phyloP scores from a whole-genome alignment of 2,329 filamentous ascomycete genomes.

The Graphilbum sp. region DNA sequence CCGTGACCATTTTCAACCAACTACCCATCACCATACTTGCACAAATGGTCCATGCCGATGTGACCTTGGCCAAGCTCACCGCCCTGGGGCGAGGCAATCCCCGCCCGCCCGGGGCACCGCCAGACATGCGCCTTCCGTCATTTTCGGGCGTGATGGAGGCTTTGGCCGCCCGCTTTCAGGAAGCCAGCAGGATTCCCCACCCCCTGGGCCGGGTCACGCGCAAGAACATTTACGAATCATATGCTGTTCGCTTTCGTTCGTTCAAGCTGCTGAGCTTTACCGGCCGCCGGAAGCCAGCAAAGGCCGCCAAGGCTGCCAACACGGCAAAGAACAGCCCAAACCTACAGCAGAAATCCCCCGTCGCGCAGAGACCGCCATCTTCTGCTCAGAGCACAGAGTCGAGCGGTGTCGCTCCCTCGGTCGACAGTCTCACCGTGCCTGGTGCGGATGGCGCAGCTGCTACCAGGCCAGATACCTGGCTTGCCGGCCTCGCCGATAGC shows the following conservation, averaged over 20 bases:
- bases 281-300: slow-evolving; percentile 2
- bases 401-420: background rate
- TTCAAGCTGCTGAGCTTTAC: slow-evolving; percentile 7
- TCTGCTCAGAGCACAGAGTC: background rate
- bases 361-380: background rate
- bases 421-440: background rate
- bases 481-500: too few species aligned
- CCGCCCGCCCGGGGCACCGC: background rate
- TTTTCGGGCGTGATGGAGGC: slow-evolving; percentile 10
- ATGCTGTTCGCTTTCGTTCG: slow-evolving; percentile 9
- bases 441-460: background rate
- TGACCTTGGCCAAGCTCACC: slow-evolving; percentile 10
- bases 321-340: background rate
- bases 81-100: slow-evolving; percentile 9
- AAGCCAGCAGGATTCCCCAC: slow-evolving; percentile 3
- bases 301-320: background rate
- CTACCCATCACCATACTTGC: slow-evolving; percentile 7
- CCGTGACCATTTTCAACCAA: slow-evolving; percentile 5
- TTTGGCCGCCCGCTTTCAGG: slow-evolving; percentile 7
- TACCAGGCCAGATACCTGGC: background rate
- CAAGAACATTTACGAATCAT: slow-evolving; percentile 8
- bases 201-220: slow-evolving; percentile 7
- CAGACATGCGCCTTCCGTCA: slow-evolving; percentile 5
- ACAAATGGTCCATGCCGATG: slow-evolving; percentile 9
- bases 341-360: background rate